phyloP scores from a whole-genome alignment of 805 yeast species.

The Kluyveromyces dobzhanskii region DNA sequence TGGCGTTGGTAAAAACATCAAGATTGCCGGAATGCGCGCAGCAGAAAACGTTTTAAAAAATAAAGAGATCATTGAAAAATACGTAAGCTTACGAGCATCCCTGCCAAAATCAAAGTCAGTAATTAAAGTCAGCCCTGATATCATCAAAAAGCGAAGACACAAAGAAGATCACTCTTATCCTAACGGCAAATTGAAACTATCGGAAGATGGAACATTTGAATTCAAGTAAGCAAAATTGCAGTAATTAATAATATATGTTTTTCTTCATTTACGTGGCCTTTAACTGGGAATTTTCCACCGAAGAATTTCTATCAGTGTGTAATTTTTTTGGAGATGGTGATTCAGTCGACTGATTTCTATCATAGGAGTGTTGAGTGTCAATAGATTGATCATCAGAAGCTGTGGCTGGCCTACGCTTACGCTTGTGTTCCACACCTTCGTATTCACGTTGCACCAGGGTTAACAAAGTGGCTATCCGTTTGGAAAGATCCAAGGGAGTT shows the following conservation, averaged over 20 bases:
- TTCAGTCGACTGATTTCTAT: not conserved
- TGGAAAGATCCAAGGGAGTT: constrained; percentile 60
- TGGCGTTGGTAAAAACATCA: constrained; percentile 62
- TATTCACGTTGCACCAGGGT: constrained; percentile 62
- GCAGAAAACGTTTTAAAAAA: constrained; percentile 73
- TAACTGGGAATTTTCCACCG: no score
- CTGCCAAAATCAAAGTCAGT: constrained; percentile 36
- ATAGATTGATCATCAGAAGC: not conserved
- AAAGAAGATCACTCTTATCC: not conserved
- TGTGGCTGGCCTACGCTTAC: not conserved
- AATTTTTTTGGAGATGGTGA: not conserved
- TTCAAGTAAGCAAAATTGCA: no score
- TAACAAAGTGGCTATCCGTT: constrained; percentile 60
- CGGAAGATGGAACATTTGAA: constrained; percentile 2
- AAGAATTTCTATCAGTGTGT: not conserved
- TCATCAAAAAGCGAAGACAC: constrained; percentile 5
- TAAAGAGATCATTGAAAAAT: constrained; percentile 52
- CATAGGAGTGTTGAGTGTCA: not conserved
- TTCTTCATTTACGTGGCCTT: no score
- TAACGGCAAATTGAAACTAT: not conserved
- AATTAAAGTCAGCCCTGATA: constrained; percentile 11
- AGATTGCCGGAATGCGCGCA: constrained; percentile 76
- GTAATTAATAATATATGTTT: no score
- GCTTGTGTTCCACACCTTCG: constrained; percentile 42
- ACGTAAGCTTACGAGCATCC: constrained; percentile 46